Conservation (phyloP, 768 basidiomycete genomes). For the Grammothele lineata region DNA sequence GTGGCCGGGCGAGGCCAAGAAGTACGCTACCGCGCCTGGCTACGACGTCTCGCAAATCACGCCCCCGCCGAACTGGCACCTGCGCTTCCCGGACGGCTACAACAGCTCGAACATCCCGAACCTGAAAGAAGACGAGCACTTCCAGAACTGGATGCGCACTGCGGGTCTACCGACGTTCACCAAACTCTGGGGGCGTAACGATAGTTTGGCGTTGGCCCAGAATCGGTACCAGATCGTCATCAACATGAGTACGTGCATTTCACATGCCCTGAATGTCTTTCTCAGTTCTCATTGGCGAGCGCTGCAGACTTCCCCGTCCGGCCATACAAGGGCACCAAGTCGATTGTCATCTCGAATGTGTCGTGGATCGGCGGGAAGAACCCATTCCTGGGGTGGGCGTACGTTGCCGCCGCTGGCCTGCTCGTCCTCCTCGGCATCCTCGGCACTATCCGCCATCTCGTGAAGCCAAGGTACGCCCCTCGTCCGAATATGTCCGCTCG, state of each 20-base stretch:
- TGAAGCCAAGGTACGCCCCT: constrained; percentile 84
- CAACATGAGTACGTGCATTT: constrained; percentile 66
- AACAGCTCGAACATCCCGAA: constrained; percentile 64
- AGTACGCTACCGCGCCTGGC: constrained; percentile 66
- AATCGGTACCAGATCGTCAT: constrained; percentile 76
- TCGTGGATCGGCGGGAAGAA: constrained; percentile 99
- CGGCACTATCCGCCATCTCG: constrained; percentile 87
- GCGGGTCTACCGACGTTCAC: constrained; percentile 96
- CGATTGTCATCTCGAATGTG: constrained; percentile 93
- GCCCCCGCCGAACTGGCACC: constrained; percentile 91
- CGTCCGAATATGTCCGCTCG: no score
- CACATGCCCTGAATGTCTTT: neutral
- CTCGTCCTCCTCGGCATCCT: constrained; percentile 85
- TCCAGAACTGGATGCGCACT: constrained; percentile 99
- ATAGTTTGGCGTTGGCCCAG: constrained; percentile 60
- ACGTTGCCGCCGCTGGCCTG: constrained; percentile 82
- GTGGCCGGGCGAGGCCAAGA: constrained; percentile 94
- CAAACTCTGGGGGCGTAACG: constrained; percentile 92
- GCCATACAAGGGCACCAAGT: constrained; percentile 91
- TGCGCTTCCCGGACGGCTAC: constrained; percentile 72
- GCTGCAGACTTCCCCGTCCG: constrained; percentile 87
- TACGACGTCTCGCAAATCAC: constrained; percentile 67
- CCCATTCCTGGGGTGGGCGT: constrained; percentile 97
- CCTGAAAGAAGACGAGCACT: constrained; percentile 77
- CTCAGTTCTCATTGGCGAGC: constrained; percentile 8